A percentile compares a stretch with the other conserved stretches of the same genome.
Conservation (phyloP, 2,329 filamentous ascomycete species). For the Pseudonectria foliicola region DNA sequence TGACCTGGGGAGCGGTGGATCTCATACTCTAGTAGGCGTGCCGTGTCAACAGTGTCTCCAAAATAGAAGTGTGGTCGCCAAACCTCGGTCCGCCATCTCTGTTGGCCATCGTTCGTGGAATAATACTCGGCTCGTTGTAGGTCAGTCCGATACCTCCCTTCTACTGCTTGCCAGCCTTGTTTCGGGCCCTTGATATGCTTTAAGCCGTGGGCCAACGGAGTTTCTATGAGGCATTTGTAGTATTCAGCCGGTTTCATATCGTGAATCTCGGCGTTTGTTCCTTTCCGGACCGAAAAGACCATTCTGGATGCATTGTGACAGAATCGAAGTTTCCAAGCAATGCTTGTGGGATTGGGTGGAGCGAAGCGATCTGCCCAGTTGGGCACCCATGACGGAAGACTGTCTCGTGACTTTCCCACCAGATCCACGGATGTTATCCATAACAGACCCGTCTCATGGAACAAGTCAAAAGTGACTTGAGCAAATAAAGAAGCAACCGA, state of each 20-base stretch:
- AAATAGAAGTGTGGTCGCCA: slow-evolving; percentile 2
- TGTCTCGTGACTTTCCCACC: slow-evolving; percentile 9
- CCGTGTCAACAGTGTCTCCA: too few relatives aligned
- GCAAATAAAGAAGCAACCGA: slow-evolving; percentile 8
- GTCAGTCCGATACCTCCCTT: not conserved
- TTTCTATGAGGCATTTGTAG: too few relatives aligned
- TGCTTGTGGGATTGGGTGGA: slow-evolving; percentile 1
- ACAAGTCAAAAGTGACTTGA: slow-evolving; percentile 6
- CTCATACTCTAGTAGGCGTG: too few relatives aligned
- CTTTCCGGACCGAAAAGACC: not conserved
- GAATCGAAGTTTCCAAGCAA: slow-evolving; percentile 12
- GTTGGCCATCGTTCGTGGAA: too few relatives aligned
- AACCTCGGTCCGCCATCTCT: too few relatives aligned
- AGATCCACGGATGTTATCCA: slow-evolving; percentile 14
- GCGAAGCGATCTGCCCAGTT: slow-evolving; percentile 13
- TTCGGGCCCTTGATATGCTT: slow-evolving; percentile 1
- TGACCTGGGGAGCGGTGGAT: too few relatives aligned
- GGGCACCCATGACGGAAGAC: slow-evolving; percentile 16
- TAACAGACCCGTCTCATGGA: slow-evolving; percentile 13
- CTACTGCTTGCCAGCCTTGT: not conserved
- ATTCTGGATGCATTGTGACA: slow-evolving; percentile 13
- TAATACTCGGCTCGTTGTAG: too few relatives aligned
- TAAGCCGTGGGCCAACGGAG: too few relatives aligned
- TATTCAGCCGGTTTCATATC: slow-evolving; percentile 6
- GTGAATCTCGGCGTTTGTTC: not conserved